Base-by-base conservation (phyloP, 2,329 filamentous ascomycete species). In the Dendrostoma leiphaemia region DNA sequence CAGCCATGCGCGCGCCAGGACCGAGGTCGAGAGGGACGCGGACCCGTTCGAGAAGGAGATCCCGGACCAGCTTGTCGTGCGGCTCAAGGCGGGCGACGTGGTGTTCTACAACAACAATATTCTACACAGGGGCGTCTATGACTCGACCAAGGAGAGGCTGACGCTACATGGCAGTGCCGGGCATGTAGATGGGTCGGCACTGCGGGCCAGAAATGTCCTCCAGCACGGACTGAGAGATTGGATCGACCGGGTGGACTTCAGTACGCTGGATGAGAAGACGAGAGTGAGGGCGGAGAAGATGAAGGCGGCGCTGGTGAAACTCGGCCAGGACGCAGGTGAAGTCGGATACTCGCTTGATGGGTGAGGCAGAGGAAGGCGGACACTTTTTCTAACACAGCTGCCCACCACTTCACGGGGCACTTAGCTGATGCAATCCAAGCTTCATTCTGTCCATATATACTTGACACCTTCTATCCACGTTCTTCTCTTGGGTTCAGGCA, bases 21-120 rank as follows among this genome's bases (percentile, higher is more conserved):
- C 90, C 1, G 79, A 83, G 4, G 67, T 63, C 1, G 91, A 96
- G 77, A 77, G 90, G 12, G 69, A 64, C 6, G 90, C 89, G 0
- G 83, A 77, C 19, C 85, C 87, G 0, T 88, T 83, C 9, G 57
- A 57, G 43, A 53, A 57, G 54, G 47, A 51, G 41, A 57, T 59
- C 10, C 57, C 57, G 1, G 54, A 44, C 3, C 57, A 59, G 54
- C 31, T 51, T 28, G 29, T 82, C 7, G 89, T 94, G 17, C 66
- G 76, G 65, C 73, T 93, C 57, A 75, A 82, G 60, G 79, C 89
- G 0, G 90, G 90, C 0, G 90, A 94, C 70, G 83, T 88, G 10
- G 88, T 88, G 41, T 93, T 94, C 63, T 94, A 94, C 65, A 85
- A 94, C 68, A 93, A 91, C 65, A 93, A 94, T 66, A 93, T 94